Evolutionary conservation across 805 yeast genomes (phyloP), one percentile per base, ranked within the genome.

Genomic region (Candida lessepsii): DNA sequence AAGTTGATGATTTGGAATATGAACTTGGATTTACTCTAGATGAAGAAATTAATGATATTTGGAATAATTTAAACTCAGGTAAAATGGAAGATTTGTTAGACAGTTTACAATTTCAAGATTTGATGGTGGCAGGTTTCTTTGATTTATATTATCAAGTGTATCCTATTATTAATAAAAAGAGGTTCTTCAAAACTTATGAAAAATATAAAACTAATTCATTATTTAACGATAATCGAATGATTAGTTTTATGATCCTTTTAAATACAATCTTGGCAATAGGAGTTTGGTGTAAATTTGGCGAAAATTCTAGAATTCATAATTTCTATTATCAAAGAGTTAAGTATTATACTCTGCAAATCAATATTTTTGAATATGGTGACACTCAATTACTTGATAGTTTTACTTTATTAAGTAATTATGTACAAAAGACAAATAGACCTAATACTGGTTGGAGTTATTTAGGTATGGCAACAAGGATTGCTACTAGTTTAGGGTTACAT

Each of bases 211-310:
- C 32, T 13, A 39, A 16, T 9, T 26, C 43, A 3, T 35, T 42
- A 17, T 36, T 40, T 11, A 29, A 40, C 13, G 53, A 46, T 23
- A 26, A 41, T 15, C 39, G 44, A 26, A 37, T 31, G 31, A 31
- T 51, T 14, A 46, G 53, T 18, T 51, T 51, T 29, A 43, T 49
- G 42, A 36, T 51, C n/a, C 36, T 49, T 10, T 39, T 49, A 26
- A 48, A 49, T 36, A 48, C 53, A 8, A 42, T 51, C 11, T 38
- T 51, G 36, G 52, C 56, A 9, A 35, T 51, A 10, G 56, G 56
- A 3, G 50, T 50, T 10, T 51, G 56, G 56, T 51, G 56, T 32
- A 51, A 51, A 31, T 44, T 46, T 39, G 56, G 56, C 5, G 56
- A 51, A 33, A 44, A 43, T 32, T 48, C 56, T 19, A 42, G 44